Conservation (phyloP, 306 rosid genomes). For the Neltuma alba region DNA sequence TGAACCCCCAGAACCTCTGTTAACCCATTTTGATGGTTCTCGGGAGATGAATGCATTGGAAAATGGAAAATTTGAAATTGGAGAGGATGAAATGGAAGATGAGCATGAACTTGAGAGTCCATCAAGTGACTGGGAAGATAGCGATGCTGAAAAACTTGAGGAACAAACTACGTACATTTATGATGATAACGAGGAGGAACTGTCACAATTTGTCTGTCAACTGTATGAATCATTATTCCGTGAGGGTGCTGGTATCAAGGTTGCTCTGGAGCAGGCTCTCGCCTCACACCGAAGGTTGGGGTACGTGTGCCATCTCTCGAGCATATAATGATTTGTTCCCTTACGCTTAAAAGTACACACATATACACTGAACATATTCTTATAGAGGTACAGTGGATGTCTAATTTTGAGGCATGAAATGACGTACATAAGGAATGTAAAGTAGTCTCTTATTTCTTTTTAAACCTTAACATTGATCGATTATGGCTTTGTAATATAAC, state of each 20-base stretch:
- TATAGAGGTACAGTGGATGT: slow-evolving; percentile 34
- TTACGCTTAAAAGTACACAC: neutral
- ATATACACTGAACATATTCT: neutral
- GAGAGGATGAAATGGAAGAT: slow-evolving; percentile 90
- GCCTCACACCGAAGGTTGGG: slow-evolving; percentile 78
- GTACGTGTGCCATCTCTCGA: slow-evolving; percentile 85
- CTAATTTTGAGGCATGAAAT: slow-evolving; percentile 66
- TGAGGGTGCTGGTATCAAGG: slow-evolving; percentile 68
- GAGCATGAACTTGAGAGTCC: slow-evolving; percentile 70
- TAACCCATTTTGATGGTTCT: slow-evolving; percentile 51
- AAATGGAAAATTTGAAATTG: slow-evolving; percentile 89
- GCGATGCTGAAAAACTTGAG: slow-evolving; percentile 68
- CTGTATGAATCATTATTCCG: slow-evolving; percentile 78
- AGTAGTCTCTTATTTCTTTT: neutral
- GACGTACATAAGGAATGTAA: slow-evolving; percentile 14
- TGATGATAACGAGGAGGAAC: slow-evolving; percentile 82
- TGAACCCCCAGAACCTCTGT: slow-evolving; percentile 73
- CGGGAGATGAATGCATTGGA: slow-evolving; percentile 62
- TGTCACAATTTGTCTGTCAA: slow-evolving; percentile 76
- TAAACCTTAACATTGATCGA: neutral
- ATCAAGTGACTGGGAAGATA: slow-evolving; percentile 95
- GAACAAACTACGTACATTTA: slow-evolving; percentile 44
- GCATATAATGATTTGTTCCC: slow-evolving; percentile 48
- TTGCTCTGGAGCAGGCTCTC: slow-evolving; percentile 83
- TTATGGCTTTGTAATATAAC: slow-evolving; percentile 12